Evolutionary conservation across 1,139 yeast genomes (phyloP).

Genomic region (Kurtzmaniella quercitrusa): DNA sequence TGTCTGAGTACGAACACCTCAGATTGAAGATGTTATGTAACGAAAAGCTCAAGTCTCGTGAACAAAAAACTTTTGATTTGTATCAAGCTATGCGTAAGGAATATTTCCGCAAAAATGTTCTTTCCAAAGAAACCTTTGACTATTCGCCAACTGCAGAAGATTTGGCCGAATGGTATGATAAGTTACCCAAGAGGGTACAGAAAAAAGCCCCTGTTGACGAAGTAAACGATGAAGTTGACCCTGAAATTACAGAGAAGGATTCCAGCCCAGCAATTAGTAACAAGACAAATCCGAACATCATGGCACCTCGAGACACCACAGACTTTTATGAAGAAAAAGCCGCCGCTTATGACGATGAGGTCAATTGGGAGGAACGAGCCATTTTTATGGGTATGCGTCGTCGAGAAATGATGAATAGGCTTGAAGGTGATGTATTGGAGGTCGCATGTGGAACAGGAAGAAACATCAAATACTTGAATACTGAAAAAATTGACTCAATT

Average conservation of each 20-base stretch:
- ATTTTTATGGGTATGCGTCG: conserved; percentile 81
- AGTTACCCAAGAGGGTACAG: conserved; percentile 27
- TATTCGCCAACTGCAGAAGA: conserved; percentile 43
- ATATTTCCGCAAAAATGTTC: conserved; percentile 40
- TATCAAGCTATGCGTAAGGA: conserved; percentile 53
- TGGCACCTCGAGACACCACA: conserved; percentile 78
- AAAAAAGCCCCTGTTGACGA: conserved; percentile 22
- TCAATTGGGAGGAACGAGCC: conserved; percentile 81
- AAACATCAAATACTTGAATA: conserved; percentile 71
- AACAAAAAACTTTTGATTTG: conserved; percentile 47
- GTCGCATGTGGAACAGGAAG: conserved; percentile 97
- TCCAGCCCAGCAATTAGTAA: conserved; percentile 15
- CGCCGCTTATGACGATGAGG: conserved; percentile 72
- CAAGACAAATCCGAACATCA: conserved; percentile 39
- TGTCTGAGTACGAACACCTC: conserved; percentile 61
- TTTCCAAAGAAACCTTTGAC: conserved; percentile 28
- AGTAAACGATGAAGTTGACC: neutral
- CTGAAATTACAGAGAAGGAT: neutral
- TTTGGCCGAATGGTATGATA: conserved; percentile 44
- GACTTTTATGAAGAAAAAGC: conserved; percentile 79
- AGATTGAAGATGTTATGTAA: conserved; percentile 52
- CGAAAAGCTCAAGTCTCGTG: conserved; percentile 53
- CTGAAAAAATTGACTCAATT: conserved; percentile 58
- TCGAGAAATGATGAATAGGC: conserved; percentile 75
- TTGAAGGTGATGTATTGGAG: conserved; percentile 85